Conservation (phyloP, 148 eudicot species). For the Rhododendron henanense region DNA sequence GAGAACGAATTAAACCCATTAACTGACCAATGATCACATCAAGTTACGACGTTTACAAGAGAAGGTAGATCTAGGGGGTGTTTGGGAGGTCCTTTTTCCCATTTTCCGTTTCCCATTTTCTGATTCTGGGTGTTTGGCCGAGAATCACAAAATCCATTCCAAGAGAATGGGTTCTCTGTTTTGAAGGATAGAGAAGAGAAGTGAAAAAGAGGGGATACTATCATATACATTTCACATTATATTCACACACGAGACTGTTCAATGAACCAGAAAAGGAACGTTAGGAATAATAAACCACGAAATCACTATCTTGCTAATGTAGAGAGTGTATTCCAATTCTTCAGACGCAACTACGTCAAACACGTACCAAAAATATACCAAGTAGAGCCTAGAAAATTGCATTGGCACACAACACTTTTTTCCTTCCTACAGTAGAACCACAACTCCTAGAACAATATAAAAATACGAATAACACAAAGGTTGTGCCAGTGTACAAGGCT, state of each 20-base stretch:
- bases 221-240: neutral
- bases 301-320: neutral
- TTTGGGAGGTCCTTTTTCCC: too few species aligned
- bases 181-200: too few species aligned
- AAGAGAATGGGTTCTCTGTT: too few species aligned
- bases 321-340: neutral
- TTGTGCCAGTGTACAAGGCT: neutral
- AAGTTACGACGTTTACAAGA: neutral
- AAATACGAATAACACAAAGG: neutral
- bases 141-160: too few species aligned
- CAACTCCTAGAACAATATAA: neutral
- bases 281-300: neutral
- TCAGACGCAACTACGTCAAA: neutral
- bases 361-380: neutral
- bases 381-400: neutral
- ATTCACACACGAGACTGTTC: conserved; percentile 31
- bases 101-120: too few species aligned
- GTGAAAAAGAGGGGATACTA: too few species aligned
- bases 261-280: conserved; percentile 22
- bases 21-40: neutral
- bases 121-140: too few species aligned
- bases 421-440: neutral
- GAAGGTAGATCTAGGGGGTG: too few species aligned
- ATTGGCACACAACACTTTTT: neutral
- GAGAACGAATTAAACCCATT: neutral